A percentile compares a stretch with the other conserved stretches of the same genome.
Conservation (phyloP, 345 rosid species). For the Rhodomyrtus tomentosa region DNA sequence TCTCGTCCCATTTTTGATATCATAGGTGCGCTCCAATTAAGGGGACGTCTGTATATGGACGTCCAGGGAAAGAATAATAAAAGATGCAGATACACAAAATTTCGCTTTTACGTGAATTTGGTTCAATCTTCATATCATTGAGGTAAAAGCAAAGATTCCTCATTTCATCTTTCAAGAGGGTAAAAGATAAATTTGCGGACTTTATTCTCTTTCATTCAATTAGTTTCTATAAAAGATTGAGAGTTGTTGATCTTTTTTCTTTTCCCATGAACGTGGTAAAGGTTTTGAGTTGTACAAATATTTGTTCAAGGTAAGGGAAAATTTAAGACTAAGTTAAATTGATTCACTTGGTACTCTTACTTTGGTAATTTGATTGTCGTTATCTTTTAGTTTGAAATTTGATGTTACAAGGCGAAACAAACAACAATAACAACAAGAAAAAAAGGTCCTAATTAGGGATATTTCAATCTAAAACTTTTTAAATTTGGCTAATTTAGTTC, state of each 20-base stretch:
- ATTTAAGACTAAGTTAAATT: too few relatives aligned
- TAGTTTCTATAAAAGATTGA: neutral
- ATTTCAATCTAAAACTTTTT: too few relatives aligned
- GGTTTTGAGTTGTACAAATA: neutral
- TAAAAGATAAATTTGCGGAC: neutral
- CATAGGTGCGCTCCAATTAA: neutral
- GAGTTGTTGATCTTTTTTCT: neutral
- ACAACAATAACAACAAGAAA: too few relatives aligned
- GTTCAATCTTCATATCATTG: neutral
- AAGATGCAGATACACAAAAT: neutral
- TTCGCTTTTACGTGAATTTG: neutral
- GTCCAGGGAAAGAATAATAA: neutral
- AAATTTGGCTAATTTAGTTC: too few relatives aligned
- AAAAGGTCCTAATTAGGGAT: too few relatives aligned
- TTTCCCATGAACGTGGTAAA: too few relatives aligned
- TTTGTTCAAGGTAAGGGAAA: neutral
- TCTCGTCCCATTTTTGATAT: neutral
- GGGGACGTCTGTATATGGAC: neutral
- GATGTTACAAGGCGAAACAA: too few relatives aligned
- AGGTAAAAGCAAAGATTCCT: neutral
- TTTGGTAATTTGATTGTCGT: too few relatives aligned
- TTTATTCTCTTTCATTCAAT: neutral
- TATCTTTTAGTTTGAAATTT: too few relatives aligned
- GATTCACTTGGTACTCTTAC: too few relatives aligned
- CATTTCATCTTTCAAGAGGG: too few relatives aligned